Conservation (phyloP, 352 stramenopile species). For the Hyaloperonospora arabidopsidis region DNA sequence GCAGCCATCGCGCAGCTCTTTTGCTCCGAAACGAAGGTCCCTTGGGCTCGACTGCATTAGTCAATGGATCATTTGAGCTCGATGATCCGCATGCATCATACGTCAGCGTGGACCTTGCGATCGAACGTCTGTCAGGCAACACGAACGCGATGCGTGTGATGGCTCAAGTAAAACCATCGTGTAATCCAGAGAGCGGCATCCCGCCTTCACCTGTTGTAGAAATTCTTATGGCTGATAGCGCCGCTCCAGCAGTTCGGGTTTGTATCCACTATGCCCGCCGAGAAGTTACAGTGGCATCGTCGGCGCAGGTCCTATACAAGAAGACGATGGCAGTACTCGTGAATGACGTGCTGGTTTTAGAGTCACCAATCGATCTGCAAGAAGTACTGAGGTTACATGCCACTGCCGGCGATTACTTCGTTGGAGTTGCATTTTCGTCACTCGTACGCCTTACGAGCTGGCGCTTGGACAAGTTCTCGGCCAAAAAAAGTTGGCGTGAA, state of each 20-base stretch:
- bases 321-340: conserved; percentile 38
- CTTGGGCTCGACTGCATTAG: conserved; percentile 20
- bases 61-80: conserved; percentile 35
- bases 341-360: conserved; percentile 39
- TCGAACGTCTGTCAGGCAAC: conserved; percentile 22
- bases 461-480: conserved; percentile 48
- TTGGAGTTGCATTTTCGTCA: conserved; percentile 42
- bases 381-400: conserved; percentile 34
- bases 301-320: conserved; percentile 43
- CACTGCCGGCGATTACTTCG: conserved; percentile 39
- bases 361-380: conserved; percentile 43
- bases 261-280: conserved; percentile 44
- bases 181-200: conserved; percentile 25
- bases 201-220: conserved; percentile 25
- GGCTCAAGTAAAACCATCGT: conserved; percentile 29
- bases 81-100: conserved; percentile 21
- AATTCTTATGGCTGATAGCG: conserved; percentile 14
- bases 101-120: conserved; percentile 23
- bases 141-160: conserved; percentile 27
- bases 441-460: conserved; percentile 35
- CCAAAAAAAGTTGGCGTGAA: conserved; percentile 27
- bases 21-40: conserved; percentile 33
- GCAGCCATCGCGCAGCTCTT: conserved; percentile 23
- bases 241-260: conserved; percentile 20
- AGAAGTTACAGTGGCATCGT: conserved; percentile 25